Evolutionary conservation across 768 basidiomycete genomes (phyloP).

Genomic region (Auricularia sp.): DNA sequence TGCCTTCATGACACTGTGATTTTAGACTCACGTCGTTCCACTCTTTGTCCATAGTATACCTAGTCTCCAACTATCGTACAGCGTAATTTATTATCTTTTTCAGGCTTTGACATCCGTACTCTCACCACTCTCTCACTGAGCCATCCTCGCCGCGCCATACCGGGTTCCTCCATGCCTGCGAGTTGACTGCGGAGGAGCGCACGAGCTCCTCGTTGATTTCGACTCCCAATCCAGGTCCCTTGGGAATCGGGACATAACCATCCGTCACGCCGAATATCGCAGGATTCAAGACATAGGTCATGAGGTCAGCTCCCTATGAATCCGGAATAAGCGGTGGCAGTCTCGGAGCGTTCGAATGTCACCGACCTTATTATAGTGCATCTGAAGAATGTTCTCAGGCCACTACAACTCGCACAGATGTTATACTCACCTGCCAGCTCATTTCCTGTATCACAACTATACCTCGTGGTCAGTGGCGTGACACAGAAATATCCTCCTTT

Average conservation of each 20-base stretch:
- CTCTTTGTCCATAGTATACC: not conserved
- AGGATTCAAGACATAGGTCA: constrained; percentile 42
- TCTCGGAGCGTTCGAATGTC: not conserved
- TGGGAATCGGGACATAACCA: constrained; percentile 37
- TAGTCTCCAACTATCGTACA: not conserved
- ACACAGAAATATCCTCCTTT: not conserved
- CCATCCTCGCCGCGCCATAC: constrained; percentile 49
- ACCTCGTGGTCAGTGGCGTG: not conserved
- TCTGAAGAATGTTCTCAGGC: constrained; percentile 24
- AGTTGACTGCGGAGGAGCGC: constrained; percentile 17
- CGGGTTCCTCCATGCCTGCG: constrained; percentile 29
- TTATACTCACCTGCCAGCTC: constrained; percentile 40
- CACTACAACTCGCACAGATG: not conserved
- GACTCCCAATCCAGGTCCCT: constrained; percentile 50
- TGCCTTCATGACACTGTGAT: not conserved
- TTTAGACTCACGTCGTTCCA: not conserved
- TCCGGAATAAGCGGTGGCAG: not conserved
- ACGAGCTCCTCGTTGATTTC: constrained; percentile 51
- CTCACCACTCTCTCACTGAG: constrained; percentile 43
- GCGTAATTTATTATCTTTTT: not conserved
- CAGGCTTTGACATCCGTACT: not conserved
- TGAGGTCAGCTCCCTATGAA: constrained; percentile 35
- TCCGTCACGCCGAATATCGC: constrained; percentile 42
- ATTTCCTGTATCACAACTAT: constrained; percentile 55
- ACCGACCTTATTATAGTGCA: constrained; percentile 49